Conservation (phyloP, 2,329 filamentous ascomycete species). For the Ophiostoma tasmaniense region DNA sequence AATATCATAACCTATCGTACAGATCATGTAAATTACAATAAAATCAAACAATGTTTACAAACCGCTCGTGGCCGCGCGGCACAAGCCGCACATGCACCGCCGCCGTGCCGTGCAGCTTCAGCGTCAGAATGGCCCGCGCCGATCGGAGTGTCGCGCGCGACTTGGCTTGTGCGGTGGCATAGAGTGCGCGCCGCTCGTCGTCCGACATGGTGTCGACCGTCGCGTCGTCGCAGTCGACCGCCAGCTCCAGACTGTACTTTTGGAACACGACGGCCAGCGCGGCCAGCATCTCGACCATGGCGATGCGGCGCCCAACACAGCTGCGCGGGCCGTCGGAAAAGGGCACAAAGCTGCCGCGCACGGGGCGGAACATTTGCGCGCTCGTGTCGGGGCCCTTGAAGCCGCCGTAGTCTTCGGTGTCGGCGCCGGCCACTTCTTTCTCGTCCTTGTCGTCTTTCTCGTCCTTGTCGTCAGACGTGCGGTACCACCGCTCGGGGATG, state of each 20-base stretch:
- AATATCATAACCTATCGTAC: neutral
- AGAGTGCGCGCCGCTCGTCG: conserved; percentile 43
- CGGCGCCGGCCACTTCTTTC: conserved; percentile 29
- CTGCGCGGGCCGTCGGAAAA: conserved; percentile 51
- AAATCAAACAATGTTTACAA: conserved; percentile 33
- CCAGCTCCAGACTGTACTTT: conserved; percentile 60
- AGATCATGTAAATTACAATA: neutral
- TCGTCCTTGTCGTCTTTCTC: too few relatives aligned
- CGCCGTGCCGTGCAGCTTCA: conserved; percentile 56
- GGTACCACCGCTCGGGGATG: conserved; percentile 64
- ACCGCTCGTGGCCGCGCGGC: conserved; percentile 60
- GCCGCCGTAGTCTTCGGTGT: conserved; percentile 49
- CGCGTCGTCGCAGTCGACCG: conserved; percentile 51
- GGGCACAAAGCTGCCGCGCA: conserved; percentile 47
- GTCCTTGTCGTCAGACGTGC: conserved; percentile 20
- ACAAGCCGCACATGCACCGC: conserved; percentile 61
- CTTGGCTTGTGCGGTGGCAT: conserved; percentile 47
- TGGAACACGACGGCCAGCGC: conserved; percentile 47
- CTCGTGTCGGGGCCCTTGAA: conserved; percentile 54
- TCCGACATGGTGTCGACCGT: conserved; percentile 44
- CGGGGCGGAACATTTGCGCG: conserved; percentile 51
- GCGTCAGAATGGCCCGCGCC: conserved; percentile 50
- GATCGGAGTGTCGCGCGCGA: conserved; percentile 31
- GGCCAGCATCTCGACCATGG: conserved; percentile 51
- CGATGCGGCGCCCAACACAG: conserved; percentile 50